Evolutionary conservation across 2,329 filamentous ascomycete species (phyloP).

Genomic region (Cladosporium sphaerospermum): DNA sequence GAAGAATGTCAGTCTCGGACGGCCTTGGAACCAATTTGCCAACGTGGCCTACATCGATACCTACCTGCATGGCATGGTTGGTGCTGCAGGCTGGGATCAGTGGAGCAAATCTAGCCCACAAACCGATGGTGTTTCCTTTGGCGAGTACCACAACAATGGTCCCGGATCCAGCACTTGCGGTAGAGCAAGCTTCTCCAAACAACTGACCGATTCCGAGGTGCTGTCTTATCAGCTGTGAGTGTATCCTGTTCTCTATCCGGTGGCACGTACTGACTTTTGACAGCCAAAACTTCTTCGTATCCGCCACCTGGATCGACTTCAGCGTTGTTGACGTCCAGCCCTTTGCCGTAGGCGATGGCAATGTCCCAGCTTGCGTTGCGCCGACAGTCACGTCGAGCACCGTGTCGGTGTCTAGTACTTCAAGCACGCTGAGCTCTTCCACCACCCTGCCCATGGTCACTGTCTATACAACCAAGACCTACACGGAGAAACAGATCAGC

Average conservation of each 20-base stretch:
- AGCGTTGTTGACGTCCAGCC: constrained; percentile 33
- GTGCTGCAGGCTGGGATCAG: constrained; percentile 24
- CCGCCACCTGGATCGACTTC: constrained; percentile 39
- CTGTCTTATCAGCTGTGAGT: constrained; percentile 33
- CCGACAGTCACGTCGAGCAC: constrained; percentile 1
- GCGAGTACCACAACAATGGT: constrained; percentile 34
- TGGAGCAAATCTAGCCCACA: constrained; percentile 27
- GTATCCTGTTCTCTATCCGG: neutral
- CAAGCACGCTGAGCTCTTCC: neutral
- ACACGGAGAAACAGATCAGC: constrained; percentile 23
- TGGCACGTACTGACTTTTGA: neutral
- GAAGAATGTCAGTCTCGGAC: constrained; percentile 21
- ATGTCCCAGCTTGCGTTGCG: constrained; percentile 19
- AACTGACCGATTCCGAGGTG: constrained; percentile 32
- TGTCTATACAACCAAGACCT: constrained; percentile 24
- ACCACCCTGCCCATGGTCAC: constrained; percentile 19
- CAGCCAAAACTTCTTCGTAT: constrained; percentile 34
- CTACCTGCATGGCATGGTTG: constrained; percentile 18
- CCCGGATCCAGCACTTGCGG: constrained; percentile 29
- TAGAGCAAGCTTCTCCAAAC: constrained; percentile 33
- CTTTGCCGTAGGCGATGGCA: constrained; percentile 31
- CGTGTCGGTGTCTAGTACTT: neutral
- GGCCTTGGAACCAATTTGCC: constrained; percentile 22
- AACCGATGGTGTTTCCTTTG: constrained; percentile 26
- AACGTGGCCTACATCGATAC: constrained; percentile 19